Base-by-base conservation (phyloP, 192 early-diverging fungal genomes). In the Coemansia sp. region DNA sequence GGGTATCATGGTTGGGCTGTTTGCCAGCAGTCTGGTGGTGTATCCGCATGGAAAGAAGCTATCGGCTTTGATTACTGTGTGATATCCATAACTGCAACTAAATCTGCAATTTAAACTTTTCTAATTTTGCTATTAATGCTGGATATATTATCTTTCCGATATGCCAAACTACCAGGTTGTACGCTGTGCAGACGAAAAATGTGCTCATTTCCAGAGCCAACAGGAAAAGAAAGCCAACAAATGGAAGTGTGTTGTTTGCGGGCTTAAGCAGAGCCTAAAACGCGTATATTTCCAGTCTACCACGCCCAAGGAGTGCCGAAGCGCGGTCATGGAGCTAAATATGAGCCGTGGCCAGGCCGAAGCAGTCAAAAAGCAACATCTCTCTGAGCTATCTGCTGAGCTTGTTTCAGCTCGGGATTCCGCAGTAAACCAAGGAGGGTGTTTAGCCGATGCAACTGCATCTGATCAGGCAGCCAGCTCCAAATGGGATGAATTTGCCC, bases 1-100 rank as follows among this genome's bases (percentile, higher is more conserved):
- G 53, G 81, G 84, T 16, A 84, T 87, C 18, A 82, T 80, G 41
- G 73, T 83, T 6, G 86, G 86, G 0, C 53, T 87, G 30, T 87
- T 87, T 74, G 81, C 80, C 2, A 82, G 83, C 32, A 84, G 83
- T 5, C 61, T 83, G 40, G 68, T 84, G 14, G 83, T 87, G 3
- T 73, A 70, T 40, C 74, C 74, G 9, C 49, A 58, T 10, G 74
- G 74, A 40, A 77, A 71, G 43, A 77, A 77, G 45, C 58, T 60
- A 23, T 71, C 69, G 8, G 74, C 68, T 15, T 26, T 77, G 17
- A 44, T 77, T 9, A 77, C 74, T 12, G 59, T 70, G 39, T 77
- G 23, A 26, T 26, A 26, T 1, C 23, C 23, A 26, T 26, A 26
- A 26, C 23, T 26, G 23, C 23, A 3, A 26, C 23, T 26, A 26